phyloP scores from a whole-genome alignment of 1,139 yeast species.

The Diutina catenulata region DNA sequence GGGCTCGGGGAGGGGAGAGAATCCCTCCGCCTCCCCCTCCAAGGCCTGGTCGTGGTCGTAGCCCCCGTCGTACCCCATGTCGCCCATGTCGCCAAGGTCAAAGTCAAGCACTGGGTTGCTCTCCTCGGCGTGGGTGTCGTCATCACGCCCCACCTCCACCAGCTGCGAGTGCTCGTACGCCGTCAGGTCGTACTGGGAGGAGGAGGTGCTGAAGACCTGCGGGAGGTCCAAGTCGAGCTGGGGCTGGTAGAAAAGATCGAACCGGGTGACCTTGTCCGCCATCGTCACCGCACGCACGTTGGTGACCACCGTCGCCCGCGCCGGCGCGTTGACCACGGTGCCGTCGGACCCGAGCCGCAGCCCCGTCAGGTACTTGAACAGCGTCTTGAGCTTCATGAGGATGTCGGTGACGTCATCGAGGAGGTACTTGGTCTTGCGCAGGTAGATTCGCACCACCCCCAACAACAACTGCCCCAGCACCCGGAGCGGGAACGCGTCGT shows the following conservation, averaged over 20 bases:
- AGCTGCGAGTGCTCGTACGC: conserved; percentile 33
- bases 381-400: conserved; percentile 57
- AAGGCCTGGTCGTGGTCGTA: neutral
- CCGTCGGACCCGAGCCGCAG: conserved; percentile 18
- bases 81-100: conserved; percentile 5
- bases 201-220: conserved; percentile 8
- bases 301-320: conserved; percentile 38
- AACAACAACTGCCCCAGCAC: conserved; percentile 79
- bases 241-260: conserved; percentile 58
- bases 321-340: conserved; percentile 30
- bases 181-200: conserved; percentile 5
- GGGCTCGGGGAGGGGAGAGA: neutral
- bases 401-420: conserved; percentile 81
- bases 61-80: conserved; percentile 23
- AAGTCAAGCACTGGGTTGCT: conserved; percentile 9
- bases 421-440: conserved; percentile 74
- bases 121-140: conserved; percentile 14
- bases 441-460: conserved; percentile 83
- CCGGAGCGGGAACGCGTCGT: conserved; percentile 50
- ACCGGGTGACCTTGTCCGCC: conserved; percentile 69
- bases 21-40: conserved; percentile 21
- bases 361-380: conserved; percentile 40
- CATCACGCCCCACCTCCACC: conserved; percentile 45
- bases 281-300: conserved; percentile 47
- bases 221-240: conserved; percentile 46